Percentiles rank a stretch among this genome's conserved stretches.
Conservation (phyloP, 495 filamentous ascomycete species). For the Lophiostoma macrostomum region DNA sequence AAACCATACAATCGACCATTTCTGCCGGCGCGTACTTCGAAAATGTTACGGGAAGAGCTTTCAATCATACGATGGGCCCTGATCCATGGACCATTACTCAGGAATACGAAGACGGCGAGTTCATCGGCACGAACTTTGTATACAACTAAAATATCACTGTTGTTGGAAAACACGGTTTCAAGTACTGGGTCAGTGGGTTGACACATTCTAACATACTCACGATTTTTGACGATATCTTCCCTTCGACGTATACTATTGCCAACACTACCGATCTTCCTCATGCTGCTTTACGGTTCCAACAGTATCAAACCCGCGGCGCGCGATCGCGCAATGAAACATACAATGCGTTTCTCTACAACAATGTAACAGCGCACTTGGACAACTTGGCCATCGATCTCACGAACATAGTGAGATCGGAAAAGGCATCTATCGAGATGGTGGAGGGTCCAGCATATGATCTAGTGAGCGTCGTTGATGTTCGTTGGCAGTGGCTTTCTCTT, state of each 20-base stretch:
- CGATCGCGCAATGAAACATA: slow-evolving; percentile 1
- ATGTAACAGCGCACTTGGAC: slow-evolving; percentile 19
- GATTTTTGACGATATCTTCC: slow-evolving; percentile 17
- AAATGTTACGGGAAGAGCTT: slow-evolving; percentile 7
- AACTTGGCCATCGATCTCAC: slow-evolving; percentile 18
- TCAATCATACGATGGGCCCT: slow-evolving; percentile 21
- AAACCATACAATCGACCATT: slow-evolving; percentile 15
- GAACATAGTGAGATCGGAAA: slow-evolving; percentile 9
- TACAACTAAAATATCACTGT: slow-evolving; percentile 19
- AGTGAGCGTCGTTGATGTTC: slow-evolving; percentile 14
- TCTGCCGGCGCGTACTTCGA: slow-evolving; percentile 15
- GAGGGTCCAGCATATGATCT: slow-evolving; percentile 14
- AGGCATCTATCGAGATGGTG: slow-evolving; percentile 5
- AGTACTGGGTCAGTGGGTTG: slow-evolving; percentile 2
- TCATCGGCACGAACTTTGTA: not conserved
- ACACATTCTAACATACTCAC: slow-evolving; percentile 6
- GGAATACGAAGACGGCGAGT: not conserved
- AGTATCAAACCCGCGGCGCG: not conserved
- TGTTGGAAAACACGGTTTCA: not conserved
- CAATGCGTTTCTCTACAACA: slow-evolving; percentile 17
- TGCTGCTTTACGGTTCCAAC: slow-evolving; percentile 8
- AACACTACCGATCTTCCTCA: slow-evolving; percentile 17
- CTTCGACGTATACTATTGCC: slow-evolving; percentile 6
- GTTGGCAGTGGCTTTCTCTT: slow-evolving; percentile 23
- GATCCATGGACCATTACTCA: slow-evolving; percentile 6